Base-by-base conservation (phyloP, 768 basidiomycete genomes). In the Suillus occidentalis region DNA sequence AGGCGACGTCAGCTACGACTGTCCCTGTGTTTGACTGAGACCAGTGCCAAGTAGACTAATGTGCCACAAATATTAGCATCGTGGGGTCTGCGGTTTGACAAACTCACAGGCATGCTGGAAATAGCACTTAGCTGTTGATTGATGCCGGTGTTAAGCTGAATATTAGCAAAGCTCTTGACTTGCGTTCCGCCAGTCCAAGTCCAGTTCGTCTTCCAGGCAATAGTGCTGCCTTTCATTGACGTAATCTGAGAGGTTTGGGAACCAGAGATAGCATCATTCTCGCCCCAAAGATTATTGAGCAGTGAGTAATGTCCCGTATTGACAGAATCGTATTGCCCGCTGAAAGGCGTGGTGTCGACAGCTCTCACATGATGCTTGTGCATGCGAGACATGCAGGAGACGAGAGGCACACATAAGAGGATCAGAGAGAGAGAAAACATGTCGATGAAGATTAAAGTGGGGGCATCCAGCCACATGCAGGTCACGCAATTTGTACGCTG, bases 151-250 rank as follows among this genome's bases (percentile, higher is more conserved):
- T 87, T 81, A 39, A 85, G 79, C 66, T 84, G 80, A 18, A 87
- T 77, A 72, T 89, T 86, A 22, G 87, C 80, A 75, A 81, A 90
- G 70, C 85, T 88, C 81, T 89, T 89, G 65, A 90, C 53, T 3
- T 20, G 4, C 0, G 0, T 7, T 10, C 82, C 85, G 36, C 87
- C 87, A 8, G 40, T 65, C 88, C 88, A 89, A 1, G 65, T 76
- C 83, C 84, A 89, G 4, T 71, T 79, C 36, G 82, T 85, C 71
- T 70, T 78, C 88, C 88, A 89, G 0, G 77, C 72, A 40, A 86
- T 66, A 7, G 75, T 82, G 31, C 72, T 77, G 2, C 79, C 83
- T 58, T 74, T 75, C 68, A 83, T 63, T 25, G 80, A 82, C 0
- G 73, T 72, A 66, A 89, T 69, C 31, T 77, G 72, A 39, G 86